A percentile compares a stretch with the other conserved stretches of the same genome.
Conservation (phyloP, 2,329 filamentous ascomycete species). For the Aspergillus fumigatus region DNA sequence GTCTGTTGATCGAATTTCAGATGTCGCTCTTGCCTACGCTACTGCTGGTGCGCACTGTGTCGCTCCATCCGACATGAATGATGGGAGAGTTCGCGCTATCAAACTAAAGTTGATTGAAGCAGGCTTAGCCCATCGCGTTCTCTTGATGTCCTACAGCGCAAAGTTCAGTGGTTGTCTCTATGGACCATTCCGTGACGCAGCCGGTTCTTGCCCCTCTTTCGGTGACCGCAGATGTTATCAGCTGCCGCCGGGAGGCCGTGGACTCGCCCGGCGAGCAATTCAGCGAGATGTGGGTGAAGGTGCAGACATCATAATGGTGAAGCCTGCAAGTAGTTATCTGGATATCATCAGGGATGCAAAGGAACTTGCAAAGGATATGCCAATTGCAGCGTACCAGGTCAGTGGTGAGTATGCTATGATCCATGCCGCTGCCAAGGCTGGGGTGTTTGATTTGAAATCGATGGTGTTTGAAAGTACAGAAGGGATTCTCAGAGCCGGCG, state of each 20-base stretch:
- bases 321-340: constrained; percentile 90
- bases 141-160: constrained; percentile 96
- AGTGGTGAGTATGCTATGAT: constrained; percentile 98
- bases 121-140: constrained; percentile 82
- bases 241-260: constrained; percentile 84
- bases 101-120: constrained; percentile 97
- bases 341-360: constrained; percentile 98
- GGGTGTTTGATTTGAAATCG: constrained; percentile 88
- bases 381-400: constrained; percentile 93
- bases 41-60: constrained; percentile 93
- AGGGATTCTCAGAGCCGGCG: constrained; percentile 86
- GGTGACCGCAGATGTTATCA: constrained; percentile 97
- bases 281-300: constrained; percentile 85
- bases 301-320: constrained; percentile 98
- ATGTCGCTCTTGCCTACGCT: constrained; percentile 98
- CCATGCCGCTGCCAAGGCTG: constrained; percentile 88
- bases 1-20: constrained; percentile 89
- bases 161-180: constrained; percentile 97
- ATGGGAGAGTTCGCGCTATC: constrained; percentile 93
- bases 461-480: constrained; percentile 96
- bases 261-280: constrained; percentile 86
- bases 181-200: constrained; percentile 94
- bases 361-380: constrained; percentile 85
- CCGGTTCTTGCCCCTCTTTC: constrained; percentile 84
- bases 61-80: constrained; percentile 97